Evolutionary conservation across 768 basidiomycete species (phyloP).

Genomic region (Trametes maxima): DNA sequence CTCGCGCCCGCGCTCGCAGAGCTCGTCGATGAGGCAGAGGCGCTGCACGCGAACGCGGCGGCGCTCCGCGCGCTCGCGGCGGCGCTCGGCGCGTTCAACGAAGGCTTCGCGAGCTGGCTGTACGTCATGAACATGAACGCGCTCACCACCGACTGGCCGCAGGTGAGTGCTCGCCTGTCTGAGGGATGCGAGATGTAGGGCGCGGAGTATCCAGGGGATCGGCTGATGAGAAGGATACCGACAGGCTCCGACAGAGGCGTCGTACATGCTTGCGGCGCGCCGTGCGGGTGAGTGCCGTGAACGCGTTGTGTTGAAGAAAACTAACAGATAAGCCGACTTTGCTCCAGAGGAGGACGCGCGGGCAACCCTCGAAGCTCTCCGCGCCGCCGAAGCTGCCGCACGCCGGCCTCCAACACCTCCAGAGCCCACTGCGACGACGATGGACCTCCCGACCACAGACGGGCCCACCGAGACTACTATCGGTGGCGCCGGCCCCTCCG

Average conservation of each 20-base stretch:
- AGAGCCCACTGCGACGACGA: conserved; percentile 25
- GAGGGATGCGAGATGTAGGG: neutral
- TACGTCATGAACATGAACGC: conserved; percentile 95
- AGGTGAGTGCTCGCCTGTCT: conserved; percentile 47
- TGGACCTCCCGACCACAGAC: conserved; percentile 40
- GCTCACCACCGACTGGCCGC: conserved; percentile 90
- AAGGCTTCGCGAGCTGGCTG: conserved; percentile 89
- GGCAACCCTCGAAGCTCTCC: conserved; percentile 55
- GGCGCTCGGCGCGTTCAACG: conserved; percentile 85
- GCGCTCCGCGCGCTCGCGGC: conserved; percentile 71
- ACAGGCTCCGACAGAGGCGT: conserved; percentile 28
- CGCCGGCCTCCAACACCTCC: conserved; percentile 32
- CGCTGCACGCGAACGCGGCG: conserved; percentile 74
- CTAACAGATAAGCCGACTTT: neutral
- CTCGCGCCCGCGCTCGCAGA: conserved; percentile 83
- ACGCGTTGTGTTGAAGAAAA: neutral
- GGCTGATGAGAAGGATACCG: neutral
- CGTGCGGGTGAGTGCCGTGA: conserved; percentile 14
- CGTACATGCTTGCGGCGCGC: conserved; percentile 17
- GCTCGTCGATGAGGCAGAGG: conserved; percentile 85
- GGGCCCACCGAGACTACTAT: conserved; percentile 31
- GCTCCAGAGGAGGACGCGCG: conserved; percentile 59
- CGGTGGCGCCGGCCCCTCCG: conserved; percentile 40
- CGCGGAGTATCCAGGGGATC: no score
- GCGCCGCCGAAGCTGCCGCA: conserved; percentile 36